Evolutionary conservation across 768 basidiomycete genomes (phyloP), one percentile per base, ranked within the genome.

Genomic region (Mycena crocata): DNA sequence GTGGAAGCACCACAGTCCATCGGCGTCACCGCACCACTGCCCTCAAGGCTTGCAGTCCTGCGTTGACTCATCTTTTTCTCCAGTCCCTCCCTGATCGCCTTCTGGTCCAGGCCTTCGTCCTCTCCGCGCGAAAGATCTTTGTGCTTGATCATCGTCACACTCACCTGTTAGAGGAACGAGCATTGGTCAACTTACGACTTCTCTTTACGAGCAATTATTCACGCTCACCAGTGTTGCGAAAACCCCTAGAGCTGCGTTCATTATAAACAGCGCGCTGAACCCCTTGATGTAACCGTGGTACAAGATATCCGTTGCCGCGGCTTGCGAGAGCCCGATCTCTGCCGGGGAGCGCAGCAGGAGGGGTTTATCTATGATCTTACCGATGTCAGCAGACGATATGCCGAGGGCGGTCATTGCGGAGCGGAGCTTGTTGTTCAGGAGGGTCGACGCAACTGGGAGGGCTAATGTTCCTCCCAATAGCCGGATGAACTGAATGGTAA

Each of bases 391-490:
- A 0, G 77, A 30, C 2, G 85, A 72, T 17, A 87, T 75, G 2
- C 72, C 67, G 37, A 87, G 75, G 0, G 73, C 56, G 31, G 71
- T 71, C 80, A 86, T 86, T 10, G 81, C 76, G 26, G 72, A 64
- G 17, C 79, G 81, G 24, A 89, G 78, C 13, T 84, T 80, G 71
- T 88, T 87, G 72, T 88, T 89, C 82, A 91, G 83, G 42, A 92
- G 79, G 1, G 90, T 86, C 0, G 86, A 83, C 4, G 85, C 88
- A 30, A 91, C 79, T 2, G 91, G 89, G 3, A 93, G 82, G 7
- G 87, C 82, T 5, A 94, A 72, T 0, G 92, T 90, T 15, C 92
- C 92, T 23, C 92, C 93, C 2, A 93, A 79, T 57, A 89, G 79
- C 17, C 92, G 84, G 56, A 92, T 80, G 68, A 93, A 92, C 89